phyloP scores from a whole-genome alignment of 2,329 filamentous ascomycete species.

The Chaetomium sp. region DNA sequence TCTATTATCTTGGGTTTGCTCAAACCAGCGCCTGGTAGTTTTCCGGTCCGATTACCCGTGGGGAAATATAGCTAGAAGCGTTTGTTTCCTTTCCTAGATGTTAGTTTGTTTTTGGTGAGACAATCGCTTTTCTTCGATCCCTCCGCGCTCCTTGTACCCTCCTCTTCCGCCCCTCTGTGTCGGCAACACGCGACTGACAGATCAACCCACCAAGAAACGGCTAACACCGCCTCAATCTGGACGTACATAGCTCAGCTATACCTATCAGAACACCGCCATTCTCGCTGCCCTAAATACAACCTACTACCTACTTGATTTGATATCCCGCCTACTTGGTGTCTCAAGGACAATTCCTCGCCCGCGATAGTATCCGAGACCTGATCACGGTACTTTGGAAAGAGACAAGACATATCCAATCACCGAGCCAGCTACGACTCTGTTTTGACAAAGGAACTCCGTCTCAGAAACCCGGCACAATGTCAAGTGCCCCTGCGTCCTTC shows the following conservation, averaged over 20 bases:
- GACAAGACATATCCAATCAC: not conserved
- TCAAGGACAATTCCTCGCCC: not conserved
- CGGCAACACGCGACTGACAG: not conserved
- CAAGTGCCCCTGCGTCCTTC: constrained; percentile 10
- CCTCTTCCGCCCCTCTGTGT: not conserved
- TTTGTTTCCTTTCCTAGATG: constrained; percentile 10
- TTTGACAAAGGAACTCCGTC: not conserved
- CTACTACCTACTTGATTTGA: not conserved
- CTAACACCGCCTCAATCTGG: not conserved
- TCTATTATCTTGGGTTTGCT: constrained; percentile 5
- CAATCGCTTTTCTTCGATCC: not conserved
- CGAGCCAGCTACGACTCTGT: not conserved
- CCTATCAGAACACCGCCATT: not conserved
- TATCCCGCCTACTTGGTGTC: not conserved
- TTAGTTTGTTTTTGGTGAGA: not conserved
- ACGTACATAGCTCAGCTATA: not conserved
- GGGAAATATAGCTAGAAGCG: constrained; percentile 16
- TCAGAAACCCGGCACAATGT: constrained; percentile 12
- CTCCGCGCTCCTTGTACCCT: not conserved
- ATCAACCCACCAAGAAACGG: not conserved
- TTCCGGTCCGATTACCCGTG: constrained; percentile 4
- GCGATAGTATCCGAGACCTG: not conserved
- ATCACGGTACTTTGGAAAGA: not conserved
- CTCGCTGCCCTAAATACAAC: not conserved
- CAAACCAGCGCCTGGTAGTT: constrained; percentile 6